These are phyloP conservation scores for Hypoxylon sp. DNA, from an alignment of 2,329 filamentous ascomycete species.

Conservation along the genomic window DNA sequence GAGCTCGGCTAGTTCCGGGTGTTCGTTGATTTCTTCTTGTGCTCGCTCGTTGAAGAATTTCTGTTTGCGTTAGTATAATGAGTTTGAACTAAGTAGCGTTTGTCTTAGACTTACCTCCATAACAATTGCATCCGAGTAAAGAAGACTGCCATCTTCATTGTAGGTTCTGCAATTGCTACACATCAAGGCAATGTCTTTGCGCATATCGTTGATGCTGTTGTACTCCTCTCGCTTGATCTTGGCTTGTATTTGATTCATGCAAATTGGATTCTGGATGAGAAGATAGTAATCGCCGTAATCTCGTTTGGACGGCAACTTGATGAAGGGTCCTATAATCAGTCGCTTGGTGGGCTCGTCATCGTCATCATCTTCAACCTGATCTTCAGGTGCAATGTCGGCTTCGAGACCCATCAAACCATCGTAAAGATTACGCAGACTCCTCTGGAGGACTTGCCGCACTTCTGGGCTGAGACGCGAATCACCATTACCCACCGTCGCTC, in stretches of 20 bases:
- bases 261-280: constrained; percentile 92
- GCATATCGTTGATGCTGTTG: constrained; percentile 82
- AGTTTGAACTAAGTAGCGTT: neutral
- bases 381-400: constrained; percentile 76
- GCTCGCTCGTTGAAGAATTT: constrained; percentile 70
- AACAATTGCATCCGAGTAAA: constrained; percentile 91
- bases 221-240: constrained; percentile 98
- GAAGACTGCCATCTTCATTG: constrained; percentile 94
- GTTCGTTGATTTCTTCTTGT: constrained; percentile 67
- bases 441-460: constrained; percentile 83
- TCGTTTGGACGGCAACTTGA: constrained; percentile 89
- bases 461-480: constrained; percentile 71
- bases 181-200: constrained; percentile 85
- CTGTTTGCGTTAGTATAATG: constrained; percentile 60
- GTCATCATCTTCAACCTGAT: constrained; percentile 65
- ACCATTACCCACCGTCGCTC: constrained; percentile 64
- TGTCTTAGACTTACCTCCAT: constrained; percentile 80
- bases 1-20: constrained; percentile 70
- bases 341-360: constrained; percentile 75
- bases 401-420: constrained; percentile 88
- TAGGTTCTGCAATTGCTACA: constrained; percentile 94
- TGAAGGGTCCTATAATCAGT: constrained; percentile 92
- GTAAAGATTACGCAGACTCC: constrained; percentile 81
- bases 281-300: constrained; percentile 96
- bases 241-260: constrained; percentile 94